Conservation (phyloP, 495 filamentous ascomycete species). For the Lasiosphaeris hirsuta region DNA sequence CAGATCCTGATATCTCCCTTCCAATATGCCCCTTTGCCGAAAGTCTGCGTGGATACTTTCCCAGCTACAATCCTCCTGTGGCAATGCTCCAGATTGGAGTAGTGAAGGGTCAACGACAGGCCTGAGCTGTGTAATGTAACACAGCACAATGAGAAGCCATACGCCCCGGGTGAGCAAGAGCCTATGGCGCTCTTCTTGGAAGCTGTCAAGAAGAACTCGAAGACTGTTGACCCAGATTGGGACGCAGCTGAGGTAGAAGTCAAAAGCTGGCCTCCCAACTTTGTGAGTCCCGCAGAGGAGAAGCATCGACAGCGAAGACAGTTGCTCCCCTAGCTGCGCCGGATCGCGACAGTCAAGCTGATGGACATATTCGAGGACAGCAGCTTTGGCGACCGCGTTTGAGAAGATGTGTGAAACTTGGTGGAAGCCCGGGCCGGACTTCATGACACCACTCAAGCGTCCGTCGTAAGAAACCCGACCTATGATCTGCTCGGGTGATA, state of each 20-base stretch:
- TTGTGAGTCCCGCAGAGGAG: slow-evolving; percentile 28
- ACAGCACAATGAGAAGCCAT: slow-evolving; percentile 27
- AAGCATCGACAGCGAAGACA: slow-evolving; percentile 21
- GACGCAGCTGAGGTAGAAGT: slow-evolving; percentile 27
- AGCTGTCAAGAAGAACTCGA: slow-evolving; percentile 19
- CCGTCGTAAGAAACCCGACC: slow-evolving; percentile 26
- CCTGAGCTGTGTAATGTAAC: slow-evolving; percentile 32
- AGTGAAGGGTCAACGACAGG: slow-evolving; percentile 24
- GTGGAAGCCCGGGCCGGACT: slow-evolving; percentile 25
- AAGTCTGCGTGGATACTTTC: slow-evolving; percentile 12
- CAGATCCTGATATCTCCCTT: slow-evolving; percentile 12
- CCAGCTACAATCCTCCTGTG: slow-evolving; percentile 16
- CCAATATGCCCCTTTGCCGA: background rate
- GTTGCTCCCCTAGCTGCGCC: slow-evolving; percentile 16
- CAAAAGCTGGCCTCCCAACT: slow-evolving; percentile 21
- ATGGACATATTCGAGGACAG: slow-evolving; percentile 25
- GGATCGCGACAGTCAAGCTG: slow-evolving; percentile 23
- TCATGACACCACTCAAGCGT: slow-evolving; percentile 27
- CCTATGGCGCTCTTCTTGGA: slow-evolving; percentile 15
- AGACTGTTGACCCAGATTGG: slow-evolving; percentile 24
- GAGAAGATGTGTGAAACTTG: slow-evolving; percentile 18
- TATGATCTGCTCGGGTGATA: slow-evolving; percentile 22
- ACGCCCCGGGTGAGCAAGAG: slow-evolving; percentile 23
- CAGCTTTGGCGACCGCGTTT: slow-evolving; percentile 13
- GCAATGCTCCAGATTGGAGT: slow-evolving; percentile 7